Conservation (phyloP, 148 eudicot genomes). For the Oxyria digyna region DNA sequence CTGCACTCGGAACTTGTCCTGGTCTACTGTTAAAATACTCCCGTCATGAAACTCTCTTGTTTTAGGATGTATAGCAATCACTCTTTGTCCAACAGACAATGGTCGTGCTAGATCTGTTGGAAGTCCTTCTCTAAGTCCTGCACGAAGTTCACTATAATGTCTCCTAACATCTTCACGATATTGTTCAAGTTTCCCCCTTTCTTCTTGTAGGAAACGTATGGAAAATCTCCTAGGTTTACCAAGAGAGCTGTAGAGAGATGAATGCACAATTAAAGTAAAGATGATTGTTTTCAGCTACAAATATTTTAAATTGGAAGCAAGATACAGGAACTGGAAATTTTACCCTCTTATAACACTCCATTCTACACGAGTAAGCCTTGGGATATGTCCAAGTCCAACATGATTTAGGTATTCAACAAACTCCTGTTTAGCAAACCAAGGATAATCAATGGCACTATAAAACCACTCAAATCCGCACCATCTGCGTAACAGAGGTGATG, state of each 20-base stretch:
- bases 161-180: conserved; percentile 83
- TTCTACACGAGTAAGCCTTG: conserved; percentile 38
- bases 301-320: neutral
- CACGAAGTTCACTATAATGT: conserved; percentile 71
- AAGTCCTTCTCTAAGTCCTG: conserved; percentile 71
- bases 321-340: neutral
- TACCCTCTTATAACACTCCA: conserved; percentile 41
- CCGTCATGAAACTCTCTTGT: conserved; percentile 86
- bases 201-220: conserved; percentile 64
- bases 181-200: conserved; percentile 69
- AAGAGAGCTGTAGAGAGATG: conserved; percentile 52
- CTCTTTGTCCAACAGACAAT: conserved; percentile 77
- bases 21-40: conserved; percentile 69
- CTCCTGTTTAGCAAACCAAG: conserved; percentile 34
- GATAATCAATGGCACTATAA: conserved; percentile 41
- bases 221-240: conserved; percentile 94
- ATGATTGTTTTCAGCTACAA: neutral
- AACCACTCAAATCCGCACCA: conserved; percentile 45
- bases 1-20: conserved; percentile 63
- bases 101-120: conserved; percentile 82
- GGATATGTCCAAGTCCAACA: conserved; percentile 34
- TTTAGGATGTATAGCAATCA: conserved; percentile 79
- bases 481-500: conserved; percentile 21
- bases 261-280: neutral
- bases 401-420: conserved; percentile 34